Percentiles rank a stretch among this genome's conserved stretches.
Evolutionary conservation across 192 early-diverging fungal species (phyloP).

Genomic region (Chytriomyces sp.): DNA sequence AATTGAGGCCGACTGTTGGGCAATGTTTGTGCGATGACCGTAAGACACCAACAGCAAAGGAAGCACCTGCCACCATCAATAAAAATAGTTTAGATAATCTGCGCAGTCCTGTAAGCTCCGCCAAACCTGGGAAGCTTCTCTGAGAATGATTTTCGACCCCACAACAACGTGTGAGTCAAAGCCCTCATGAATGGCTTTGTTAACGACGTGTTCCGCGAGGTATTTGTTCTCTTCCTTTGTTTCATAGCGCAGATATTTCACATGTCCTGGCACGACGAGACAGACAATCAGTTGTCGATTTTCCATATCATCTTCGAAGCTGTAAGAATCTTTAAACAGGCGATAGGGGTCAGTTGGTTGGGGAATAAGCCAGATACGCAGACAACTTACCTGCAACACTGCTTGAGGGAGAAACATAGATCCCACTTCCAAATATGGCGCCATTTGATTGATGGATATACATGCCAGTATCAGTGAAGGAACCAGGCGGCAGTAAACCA

Average conservation of each 20-base stretch:
- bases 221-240: not conserved
- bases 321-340: not conserved
- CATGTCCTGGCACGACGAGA: conserved; percentile 8
- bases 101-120: not conserved
- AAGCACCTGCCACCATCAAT: not conserved
- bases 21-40: not conserved
- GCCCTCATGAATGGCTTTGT: not conserved
- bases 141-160: not conserved
- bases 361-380: too few relatives aligned
- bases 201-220: not conserved
- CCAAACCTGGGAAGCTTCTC: not conserved
- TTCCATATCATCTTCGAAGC: conserved; percentile 9
- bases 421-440: conserved; percentile 5
- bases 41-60: conserved; percentile 4
- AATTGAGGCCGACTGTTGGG: not conserved
- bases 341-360: not conserved
- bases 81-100: not conserved
- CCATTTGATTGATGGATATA: not conserved
- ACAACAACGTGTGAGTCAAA: conserved; percentile 2
- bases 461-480: not conserved
- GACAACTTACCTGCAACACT: not conserved
- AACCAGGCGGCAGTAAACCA: conserved; percentile 3
- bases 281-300: conserved; percentile 4
- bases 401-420: conserved; percentile 7
- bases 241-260: not conserved